Base-by-base conservation (phyloP, 306 rosid species). In the Cicer judaicum region DNA sequence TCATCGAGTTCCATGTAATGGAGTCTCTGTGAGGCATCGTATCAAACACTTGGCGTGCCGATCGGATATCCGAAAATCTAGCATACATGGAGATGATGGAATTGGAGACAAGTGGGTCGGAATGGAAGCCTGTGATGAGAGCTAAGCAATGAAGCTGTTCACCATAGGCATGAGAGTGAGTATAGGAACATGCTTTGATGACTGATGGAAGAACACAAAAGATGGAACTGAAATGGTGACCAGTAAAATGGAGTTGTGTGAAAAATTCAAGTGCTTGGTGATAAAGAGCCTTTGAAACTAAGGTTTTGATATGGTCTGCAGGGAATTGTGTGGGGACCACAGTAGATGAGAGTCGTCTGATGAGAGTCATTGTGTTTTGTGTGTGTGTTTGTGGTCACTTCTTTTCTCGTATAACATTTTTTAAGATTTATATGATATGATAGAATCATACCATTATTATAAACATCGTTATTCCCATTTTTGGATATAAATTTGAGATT, bases 71-170 rank as follows among this genome's bases (percentile, higher is more conserved):
- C 0, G 78, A 75, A 76, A 77, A 78, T 69, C 86, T 90, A 0
- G 88, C 82, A 55, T 85, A 88, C 88, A 88, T 72, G 7, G 92
- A 75, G 15, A 88, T 78, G 62, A 90, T 80, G n/a, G 96, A 88
- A 67, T 90, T 90, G 48, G 89, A 78, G 41, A 86, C 80, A 16
- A 86, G 78, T 1, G 79, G 2, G 44, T 90, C 89, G 0, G 85
- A 61, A 12, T 47, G 50, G 5, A 61, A 85, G 12, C 85, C 88
- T 7, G 82, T 18, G 75, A 83, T 86, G 72, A 88, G 78, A 57
- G 81, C 74, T 10, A 78, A 38, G 63, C 88, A 81, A 62, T 90
- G 92, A 80, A 90, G 92, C 81, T 81, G 89, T 21, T 83, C 73
- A 21, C 87, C 88, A 8, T 67, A 82, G 61, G 72, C 57, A 43